Evolutionary conservation across 164 flowering plant species (phyloP).

Genomic region (Stephania yunnanensis): DNA sequence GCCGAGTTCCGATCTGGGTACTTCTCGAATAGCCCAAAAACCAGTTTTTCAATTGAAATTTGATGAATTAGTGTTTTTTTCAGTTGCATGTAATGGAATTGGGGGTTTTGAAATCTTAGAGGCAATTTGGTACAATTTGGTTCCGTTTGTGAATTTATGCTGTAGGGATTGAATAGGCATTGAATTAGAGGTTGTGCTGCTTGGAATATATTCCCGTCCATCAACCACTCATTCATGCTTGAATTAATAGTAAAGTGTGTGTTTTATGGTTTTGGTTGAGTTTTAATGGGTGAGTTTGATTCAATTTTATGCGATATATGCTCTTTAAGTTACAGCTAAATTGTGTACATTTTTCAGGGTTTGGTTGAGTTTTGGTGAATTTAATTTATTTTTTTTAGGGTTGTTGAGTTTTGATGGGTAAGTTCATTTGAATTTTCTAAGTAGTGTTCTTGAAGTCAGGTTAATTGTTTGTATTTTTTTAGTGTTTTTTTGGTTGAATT

Average conservation of each 20-base stretch:
- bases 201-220: conserved; percentile 19
- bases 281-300: neutral
- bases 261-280: neutral
- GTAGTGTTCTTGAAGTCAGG: neutral
- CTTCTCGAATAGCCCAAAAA: conserved; percentile 17
- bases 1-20: conserved; percentile 26
- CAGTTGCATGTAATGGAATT: neutral
- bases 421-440: neutral
- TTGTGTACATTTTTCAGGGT: neutral
- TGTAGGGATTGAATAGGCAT: conserved; percentile 10
- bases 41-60: too few relatives aligned
- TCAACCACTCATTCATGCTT: neutral
- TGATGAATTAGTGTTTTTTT: neutral
- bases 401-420: neutral
- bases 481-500: too few relatives aligned
- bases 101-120: neutral
- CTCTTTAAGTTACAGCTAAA: neutral
- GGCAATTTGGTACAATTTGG: neutral
- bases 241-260: neutral
- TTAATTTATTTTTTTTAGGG: neutral
- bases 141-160: conserved; percentile 15
- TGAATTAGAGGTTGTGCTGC: neutral
- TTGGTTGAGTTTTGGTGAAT: conserved; percentile 2
- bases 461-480: too few relatives aligned
- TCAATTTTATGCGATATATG: neutral